Evolutionary conservation across 768 basidiomycete species (phyloP).

Genomic region (Russula earlei): DNA sequence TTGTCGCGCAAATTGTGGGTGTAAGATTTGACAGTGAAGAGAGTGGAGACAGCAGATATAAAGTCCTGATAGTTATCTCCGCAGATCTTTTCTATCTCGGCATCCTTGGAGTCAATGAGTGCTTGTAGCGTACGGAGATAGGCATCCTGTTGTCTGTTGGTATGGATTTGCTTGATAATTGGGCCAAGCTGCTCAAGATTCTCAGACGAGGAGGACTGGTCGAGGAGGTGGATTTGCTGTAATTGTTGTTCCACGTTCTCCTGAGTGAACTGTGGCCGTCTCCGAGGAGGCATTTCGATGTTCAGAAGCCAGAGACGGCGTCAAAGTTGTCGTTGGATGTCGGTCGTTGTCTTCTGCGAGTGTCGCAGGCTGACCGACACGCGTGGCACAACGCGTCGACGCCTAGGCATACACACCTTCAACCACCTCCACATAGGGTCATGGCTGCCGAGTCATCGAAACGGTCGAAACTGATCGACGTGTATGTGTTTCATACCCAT

Average conservation of each 20-base stretch:
- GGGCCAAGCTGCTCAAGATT: constrained; percentile 94
- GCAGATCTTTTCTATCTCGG: constrained; percentile 94
- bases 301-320: background rate
- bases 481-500: constrained; percentile 37
- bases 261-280: constrained; percentile 64
- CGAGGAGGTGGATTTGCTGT: constrained; percentile 83
- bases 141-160: constrained; percentile 77
- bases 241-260: constrained; percentile 84
- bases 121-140: constrained; percentile 78
- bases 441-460: constrained; percentile 42
- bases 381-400: constrained; percentile 9
- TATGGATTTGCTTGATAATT: constrained; percentile 88
- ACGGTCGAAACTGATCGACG: constrained; percentile 63
- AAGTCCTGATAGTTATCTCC: constrained; percentile 97
- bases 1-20: constrained; percentile 89
- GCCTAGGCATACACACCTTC: background rate
- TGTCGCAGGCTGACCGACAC: background rate
- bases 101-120: constrained; percentile 91
- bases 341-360: background rate
- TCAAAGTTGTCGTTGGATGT: background rate
- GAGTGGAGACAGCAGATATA: constrained; percentile 90
- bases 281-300: constrained; percentile 65
- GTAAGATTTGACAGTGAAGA: constrained; percentile 92
- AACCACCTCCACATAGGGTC: background rate
- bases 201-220: constrained; percentile 81